Base-by-base conservation (phyloP, 352 stramenopile species). In the Peronospora tabacina region DNA sequence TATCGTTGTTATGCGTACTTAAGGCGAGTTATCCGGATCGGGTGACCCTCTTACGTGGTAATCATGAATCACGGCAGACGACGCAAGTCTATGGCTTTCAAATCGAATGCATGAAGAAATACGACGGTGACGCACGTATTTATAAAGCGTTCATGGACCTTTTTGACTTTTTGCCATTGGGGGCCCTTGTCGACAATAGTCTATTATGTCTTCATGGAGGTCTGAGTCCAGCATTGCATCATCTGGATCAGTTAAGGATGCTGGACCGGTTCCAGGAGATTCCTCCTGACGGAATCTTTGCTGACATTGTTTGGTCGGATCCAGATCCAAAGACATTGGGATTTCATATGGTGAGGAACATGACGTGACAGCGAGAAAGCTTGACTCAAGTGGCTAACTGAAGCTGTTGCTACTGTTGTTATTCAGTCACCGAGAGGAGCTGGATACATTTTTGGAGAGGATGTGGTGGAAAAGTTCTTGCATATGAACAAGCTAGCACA, bases 21-120 rank as follows among this genome's bases (percentile, higher is more conserved):
- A 87, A 85, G 50, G 73, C 74, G 19, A 84, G 85, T 36, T 96
- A 97, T 67, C 93, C 95, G 13, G 84, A 92, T 9, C 78, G 93
- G 46, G 71, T 97, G n/a, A 84, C 78, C 66, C 75, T 98, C 29
- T 67, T 98, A 35, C 70, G 95, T 44, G 95, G 95, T 7, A 98
- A 98, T 72, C 95, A 98, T 70, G 95, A 98, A 66, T 90, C 75
- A 20, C 75, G 85, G 35, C 79, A 85, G 62, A 87, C 73, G 5
- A 90, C 74, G 24, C 73, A 83, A 37, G 78, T 88, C 47, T 91
- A 89, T 57, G 80, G 80, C 40, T 91, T 91, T 52, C 79, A 91
- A 65, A 79, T 87, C 42, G 75, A 91, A 52, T 91, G 80, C 48
- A 72, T 84, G 60, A 88, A 87, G 68, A 89, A 88, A 53, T 91